Conservation (phyloP, 2,329 filamentous ascomycete genomes). For the Sporothrix curviconia region DNA sequence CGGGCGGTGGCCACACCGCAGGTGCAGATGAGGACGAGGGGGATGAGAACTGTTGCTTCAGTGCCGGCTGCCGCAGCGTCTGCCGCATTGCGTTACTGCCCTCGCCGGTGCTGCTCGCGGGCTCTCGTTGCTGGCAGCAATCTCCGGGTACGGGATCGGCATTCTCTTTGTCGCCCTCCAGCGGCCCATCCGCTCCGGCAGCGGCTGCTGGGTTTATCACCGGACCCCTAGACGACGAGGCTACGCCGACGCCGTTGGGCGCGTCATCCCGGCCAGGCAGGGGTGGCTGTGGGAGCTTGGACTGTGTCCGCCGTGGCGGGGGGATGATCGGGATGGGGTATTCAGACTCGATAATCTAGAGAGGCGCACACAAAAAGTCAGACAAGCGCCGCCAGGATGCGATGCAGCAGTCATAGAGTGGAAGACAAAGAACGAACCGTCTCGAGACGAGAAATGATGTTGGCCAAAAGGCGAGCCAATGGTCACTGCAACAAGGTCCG, state of each 20-base stretch:
- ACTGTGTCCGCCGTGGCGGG: constrained; percentile 35
- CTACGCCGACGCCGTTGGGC: constrained; percentile 24
- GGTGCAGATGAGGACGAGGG: too few relatives aligned
- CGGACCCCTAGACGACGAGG: background rate
- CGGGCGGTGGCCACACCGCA: too few relatives aligned
- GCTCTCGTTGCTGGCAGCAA: too few relatives aligned
- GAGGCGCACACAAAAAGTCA: background rate
- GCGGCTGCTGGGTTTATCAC: background rate
- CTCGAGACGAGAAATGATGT: constrained; percentile 62
- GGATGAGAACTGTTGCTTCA: too few relatives aligned
- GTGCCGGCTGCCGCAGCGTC: background rate
- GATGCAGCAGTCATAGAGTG: background rate
- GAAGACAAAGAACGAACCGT: constrained; percentile 34
- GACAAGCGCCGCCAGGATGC: background rate
- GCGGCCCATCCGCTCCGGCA: constrained; percentile 33
- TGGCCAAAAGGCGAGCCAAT: constrained; percentile 64
- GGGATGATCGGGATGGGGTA: constrained; percentile 65
- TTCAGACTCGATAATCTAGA: constrained; percentile 65
- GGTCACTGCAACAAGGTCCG: constrained; percentile 41
- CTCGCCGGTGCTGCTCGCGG: too few relatives aligned
- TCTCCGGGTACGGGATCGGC: constrained; percentile 46
- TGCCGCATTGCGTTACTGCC: background rate
- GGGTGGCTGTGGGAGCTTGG: constrained; percentile 39
- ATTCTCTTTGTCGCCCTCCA: constrained; percentile 65
- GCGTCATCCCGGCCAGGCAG: constrained; percentile 30